Base-by-base conservation (phyloP, 805 yeast species). In the Metschnikowia koreensis region DNA sequence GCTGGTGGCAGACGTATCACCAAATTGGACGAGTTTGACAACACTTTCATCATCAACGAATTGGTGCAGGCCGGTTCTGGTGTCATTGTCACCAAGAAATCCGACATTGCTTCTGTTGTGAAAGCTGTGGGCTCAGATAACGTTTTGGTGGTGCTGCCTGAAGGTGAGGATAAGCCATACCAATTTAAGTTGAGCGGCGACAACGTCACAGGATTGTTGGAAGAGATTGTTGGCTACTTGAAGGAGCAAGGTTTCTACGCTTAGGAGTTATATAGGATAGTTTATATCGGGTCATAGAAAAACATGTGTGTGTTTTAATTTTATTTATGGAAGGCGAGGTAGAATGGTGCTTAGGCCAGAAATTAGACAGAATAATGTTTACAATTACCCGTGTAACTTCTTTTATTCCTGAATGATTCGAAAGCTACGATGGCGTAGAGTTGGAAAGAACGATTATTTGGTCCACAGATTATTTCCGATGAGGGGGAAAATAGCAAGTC, bases 21-120 rank as follows among this genome's bases (percentile, higher is more conserved):
- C 50, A 79, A 79, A 58, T 74, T 83, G 60, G 63, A 66, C 36
- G 59, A 67, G 27, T 54, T 56, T 13, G 70, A 80, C 62, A 79
- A 83, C 55, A 81, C 87, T 6, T 84, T 81, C 61, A 82, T 88
- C 52, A 80, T 88, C 43, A 79, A 84, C 52, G 93, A 91, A 71
- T 76, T 90, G 60, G 86, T 87, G 41, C 83, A 89, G 66, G 82
- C 97, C n/a, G 97, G 97, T 51, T 76, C 96, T 9, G 98, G 96
- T 60, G 93, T 93, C 40, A 87, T 92, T 58, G 45, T 54, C 51
- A 80, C 83, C 29, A 74, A 79, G 10, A 40, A 40, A 27, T 27
- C 44, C 37, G 71, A 73, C 36, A 69, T 68, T 41, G 75, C 77
- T 53, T 70, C 81, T 40, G 63, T 68, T n/a, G 70, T 81, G 52